Base-by-base conservation (phyloP, 208 protist species). In the Polymyxa betae region DNA sequence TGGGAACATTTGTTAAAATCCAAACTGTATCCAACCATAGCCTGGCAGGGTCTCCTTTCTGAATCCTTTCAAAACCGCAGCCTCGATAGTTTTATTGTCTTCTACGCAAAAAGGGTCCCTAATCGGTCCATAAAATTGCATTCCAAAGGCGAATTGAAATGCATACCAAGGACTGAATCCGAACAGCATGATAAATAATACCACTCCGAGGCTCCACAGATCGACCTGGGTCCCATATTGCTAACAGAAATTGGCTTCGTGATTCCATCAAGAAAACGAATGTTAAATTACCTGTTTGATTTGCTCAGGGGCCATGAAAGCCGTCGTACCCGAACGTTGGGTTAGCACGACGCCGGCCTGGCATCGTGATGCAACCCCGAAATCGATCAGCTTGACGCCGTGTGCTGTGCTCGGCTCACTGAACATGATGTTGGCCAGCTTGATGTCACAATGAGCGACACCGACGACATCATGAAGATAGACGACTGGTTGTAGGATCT, bases 361-460 rank as follows among this genome's bases (percentile, higher is more conserved):
- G n/a, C 72, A 82, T 5, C 72, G 72, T 20, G 72, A 82, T n/a
- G 72, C 5, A 20, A 82, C 16, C 16, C 72, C 72, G 72, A 82
- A 82, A 43, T 82, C 72, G 72, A 82, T 82, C 35, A 82, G 72
- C n/a, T 82, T 82, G 72, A 82, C 35, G 16, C 40, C 72, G 72
- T 40, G 5, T 12, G 35, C 10, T 5, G 16, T 45, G 10, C 35
- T 82, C 16, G 72, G 16, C n/a, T 5, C 35, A 20, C 16, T 82
- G 72, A 82, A 82, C 72, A 82, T 82, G 72, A 82, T 82, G 72
- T 82, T 82, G 72, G 72, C n/a, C 72, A 82, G 72, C 72, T 82
- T 82, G 72, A 82, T 82, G 72, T 82, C 72, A n/a, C 72, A 82
- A n/a, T 82, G 72, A n/a, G 72, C 72, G n/a, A 82, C 72, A n/a